Evolutionary conservation across 805 yeast species (phyloP), one percentile per base, ranked within the genome.

Genomic region (Zygotorulaspora sp.): DNA sequence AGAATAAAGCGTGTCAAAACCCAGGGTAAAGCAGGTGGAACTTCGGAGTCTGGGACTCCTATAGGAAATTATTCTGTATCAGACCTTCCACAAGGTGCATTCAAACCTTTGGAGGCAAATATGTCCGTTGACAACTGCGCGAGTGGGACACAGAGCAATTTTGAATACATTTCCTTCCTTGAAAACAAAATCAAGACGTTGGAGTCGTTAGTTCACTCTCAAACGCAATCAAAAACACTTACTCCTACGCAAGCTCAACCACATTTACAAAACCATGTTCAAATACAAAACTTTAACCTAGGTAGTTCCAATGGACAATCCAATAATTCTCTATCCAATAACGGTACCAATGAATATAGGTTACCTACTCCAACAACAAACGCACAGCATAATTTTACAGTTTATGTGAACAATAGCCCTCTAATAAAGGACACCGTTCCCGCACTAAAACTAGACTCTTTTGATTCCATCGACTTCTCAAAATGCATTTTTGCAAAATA

Each of bases 161-260:
- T 76, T 47, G 80, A 75, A 23, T 78, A 79, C 49, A 78, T 83
- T 0, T 40, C 65, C 11, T 66, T 75, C 53, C 52, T 79, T 39
- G 85, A 79, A 48, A 72, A 71, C 40, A 74, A 73, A 49, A 67
- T 79, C 23, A 67, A 67, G 36, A 71, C 66, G 36, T 50, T 79
- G 31, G 83, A 79, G 45, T 6, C 17, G 10, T 26, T 26, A 26
- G 15, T 26, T 10, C 7, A 26, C 7, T 26, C 30, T n/a, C 30
- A 26, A 26, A 5, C 30, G 4, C 12, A 12, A 4, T n/a, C 30
- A n/a, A 14, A n/a, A 12, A 12, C 12, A 14, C 5, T 12, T 12
- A 11, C 7, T 7, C 23, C 7, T 8, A 21, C 23, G 7, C 23
- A 21, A 21, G 9, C 23, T 12, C 30, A 14, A 26, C 15, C 30